Conservation (phyloP, 2,329 filamentous ascomycete species). For the Beauveria sp. region DNA sequence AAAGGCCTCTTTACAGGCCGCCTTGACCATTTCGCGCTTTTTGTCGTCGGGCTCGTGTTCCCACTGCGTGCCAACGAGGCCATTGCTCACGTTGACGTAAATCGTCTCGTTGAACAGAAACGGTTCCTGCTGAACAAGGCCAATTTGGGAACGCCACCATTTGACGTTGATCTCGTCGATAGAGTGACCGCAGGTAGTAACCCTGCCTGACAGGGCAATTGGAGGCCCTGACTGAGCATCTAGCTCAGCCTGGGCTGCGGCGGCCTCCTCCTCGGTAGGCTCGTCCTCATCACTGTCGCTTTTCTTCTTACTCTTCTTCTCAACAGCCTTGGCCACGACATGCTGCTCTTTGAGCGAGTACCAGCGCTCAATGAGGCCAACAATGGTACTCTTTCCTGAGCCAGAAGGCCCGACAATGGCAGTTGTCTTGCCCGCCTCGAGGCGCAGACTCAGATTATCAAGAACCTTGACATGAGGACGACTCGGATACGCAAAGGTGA, state of each 20-base stretch:
- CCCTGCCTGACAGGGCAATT: conserved; percentile 36
- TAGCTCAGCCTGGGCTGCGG: conserved; percentile 17
- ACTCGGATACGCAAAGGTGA: conserved; percentile 67
- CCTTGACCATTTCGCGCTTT: conserved; percentile 51
- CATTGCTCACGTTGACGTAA: conserved; percentile 53
- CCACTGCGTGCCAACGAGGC: conserved; percentile 45
- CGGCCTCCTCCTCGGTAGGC: conserved; percentile 22
- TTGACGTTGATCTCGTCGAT: conserved; percentile 54
- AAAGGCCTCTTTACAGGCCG: conserved; percentile 60
- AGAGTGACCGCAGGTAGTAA: conserved; percentile 45
- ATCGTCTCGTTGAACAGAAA: conserved; percentile 62
- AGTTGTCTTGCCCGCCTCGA: conserved; percentile 59
- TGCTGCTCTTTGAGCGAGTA: conserved; percentile 53
- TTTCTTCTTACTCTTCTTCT: conserved; percentile 28
- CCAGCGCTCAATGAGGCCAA: conserved; percentile 64
- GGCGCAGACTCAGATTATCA: conserved; percentile 47
- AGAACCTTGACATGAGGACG: conserved; percentile 57
- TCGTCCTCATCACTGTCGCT: conserved; percentile 18
- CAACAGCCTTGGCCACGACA: conserved; percentile 33
- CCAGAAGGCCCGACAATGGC: conserved; percentile 69
- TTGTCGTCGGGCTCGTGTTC: conserved; percentile 44
- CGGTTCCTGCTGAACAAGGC: conserved; percentile 60
- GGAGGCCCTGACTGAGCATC: conserved; percentile 31
- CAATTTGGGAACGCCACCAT: conserved; percentile 56
- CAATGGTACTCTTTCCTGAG: conserved; percentile 66